phyloP scores from a whole-genome alignment of 2,329 filamentous ascomycete genomes.

The Incumbomyces lentus region DNA sequence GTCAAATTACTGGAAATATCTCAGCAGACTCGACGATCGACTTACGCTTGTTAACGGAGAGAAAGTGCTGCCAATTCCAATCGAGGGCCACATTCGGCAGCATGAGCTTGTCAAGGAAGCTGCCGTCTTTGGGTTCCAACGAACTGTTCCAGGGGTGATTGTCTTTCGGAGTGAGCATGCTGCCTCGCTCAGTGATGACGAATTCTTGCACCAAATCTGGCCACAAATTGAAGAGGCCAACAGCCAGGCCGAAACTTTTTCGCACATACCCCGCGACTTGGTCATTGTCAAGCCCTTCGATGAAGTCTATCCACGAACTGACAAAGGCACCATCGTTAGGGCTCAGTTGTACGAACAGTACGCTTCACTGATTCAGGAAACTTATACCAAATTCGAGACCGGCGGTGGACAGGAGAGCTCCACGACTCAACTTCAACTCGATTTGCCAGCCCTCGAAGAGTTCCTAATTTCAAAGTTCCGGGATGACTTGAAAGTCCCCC shows the following conservation, averaged over 20 bases:
- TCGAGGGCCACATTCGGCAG: slow-evolving; percentile 45
- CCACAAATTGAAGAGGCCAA: slow-evolving; percentile 40
- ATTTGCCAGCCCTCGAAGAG: slow-evolving; percentile 8
- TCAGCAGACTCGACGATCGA: slow-evolving; percentile 51
- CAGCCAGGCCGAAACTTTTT: slow-evolving; percentile 38
- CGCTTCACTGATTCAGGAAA: slow-evolving; percentile 12
- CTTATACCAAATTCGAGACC: slow-evolving; percentile 8
- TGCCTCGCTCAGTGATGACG: slow-evolving; percentile 23
- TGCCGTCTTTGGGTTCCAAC: slow-evolving; percentile 51
- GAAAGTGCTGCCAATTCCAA: slow-evolving; percentile 54
- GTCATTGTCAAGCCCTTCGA: slow-evolving; percentile 35
- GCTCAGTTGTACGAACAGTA: slow-evolving; percentile 42
- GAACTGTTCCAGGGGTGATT: slow-evolving; percentile 46
- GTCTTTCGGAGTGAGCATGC: slow-evolving; percentile 36
- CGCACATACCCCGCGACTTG: slow-evolving; percentile 41
- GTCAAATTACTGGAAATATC: slow-evolving; percentile 49
- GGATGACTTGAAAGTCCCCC: slow-evolving; percentile 2
- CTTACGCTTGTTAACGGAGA: slow-evolving; percentile 55
- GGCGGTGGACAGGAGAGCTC: background rate
- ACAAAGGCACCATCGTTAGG: slow-evolving; percentile 51
- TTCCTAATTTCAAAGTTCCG: slow-evolving; percentile 11
- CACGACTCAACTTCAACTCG: slow-evolving; percentile 1
- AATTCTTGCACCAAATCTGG: slow-evolving; percentile 36
- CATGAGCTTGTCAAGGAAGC: slow-evolving; percentile 41
- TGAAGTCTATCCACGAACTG: slow-evolving; percentile 26